Base-by-base conservation (phyloP, 2,329 filamentous ascomycete species). In the Acarospora socialis region DNA sequence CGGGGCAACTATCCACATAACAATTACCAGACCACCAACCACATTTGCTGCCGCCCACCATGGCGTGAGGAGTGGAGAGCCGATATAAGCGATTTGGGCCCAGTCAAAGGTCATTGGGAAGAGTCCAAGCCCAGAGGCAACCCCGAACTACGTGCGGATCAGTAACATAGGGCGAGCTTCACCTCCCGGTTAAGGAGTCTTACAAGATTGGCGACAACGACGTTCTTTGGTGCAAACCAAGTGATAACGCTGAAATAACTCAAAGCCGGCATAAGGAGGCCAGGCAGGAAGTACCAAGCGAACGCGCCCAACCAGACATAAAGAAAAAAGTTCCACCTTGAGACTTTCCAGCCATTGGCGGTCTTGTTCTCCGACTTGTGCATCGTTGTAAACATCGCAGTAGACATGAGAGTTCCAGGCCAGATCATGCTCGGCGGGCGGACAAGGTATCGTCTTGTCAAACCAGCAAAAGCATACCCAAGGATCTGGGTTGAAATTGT, bases 61-160 rank as follows among this genome's bases (percentile, higher is more conserved):
- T 0, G 82, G 82, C 0, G 82, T 83, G 10, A 90, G 65, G 5
- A 92, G 61, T 0, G 80, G 83, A 3, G 81, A 90, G 10, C 83
- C 83, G 44, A 92, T 90, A 48, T 87, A 73, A 0, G 83, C 82
- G 40, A 92, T 77, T 49, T 92, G 83, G 1, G 81, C 80, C 83
- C 83, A 92, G 57, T 92, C 83, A 47, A 92, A 92, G 0, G 83
- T 92, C 46, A 92, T 51, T 0, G 83, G 83, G 39, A 92, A 83
- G 20, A 92, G 58, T 1, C 82, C 82, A 9, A 92, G 66, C 2
- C 83, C 83, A 2, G 82, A 87, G n/a, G 74, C 70, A 10, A 87
- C 78, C 10, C 83, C 83, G 48, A 92, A 92, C 41, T 66, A 40
- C 5, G 5, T 13, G 25, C 36, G 28, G n/a, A n/a, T n/a, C n/a